Conservation (phyloP, 106 monocot species). For the Triglochin maritima region DNA sequence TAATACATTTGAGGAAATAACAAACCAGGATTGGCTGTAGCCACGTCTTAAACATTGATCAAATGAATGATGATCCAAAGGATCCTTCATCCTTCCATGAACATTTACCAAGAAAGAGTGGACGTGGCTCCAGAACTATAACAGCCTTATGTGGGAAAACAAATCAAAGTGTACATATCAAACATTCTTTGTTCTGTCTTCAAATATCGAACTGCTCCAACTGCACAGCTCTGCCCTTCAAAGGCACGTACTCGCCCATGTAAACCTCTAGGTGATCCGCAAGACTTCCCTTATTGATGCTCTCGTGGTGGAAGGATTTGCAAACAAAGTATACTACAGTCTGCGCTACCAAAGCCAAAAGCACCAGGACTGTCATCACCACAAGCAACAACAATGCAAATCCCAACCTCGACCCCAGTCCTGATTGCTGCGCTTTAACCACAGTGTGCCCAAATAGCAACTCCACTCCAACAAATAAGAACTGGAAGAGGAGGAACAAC, state of each 20-base stretch:
- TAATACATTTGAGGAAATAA: too few relatives aligned
- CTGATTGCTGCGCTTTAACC: conserved; percentile 12
- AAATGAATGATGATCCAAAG: too few relatives aligned
- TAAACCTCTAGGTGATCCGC: conserved; percentile 84
- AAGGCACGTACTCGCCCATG: conserved; percentile 71
- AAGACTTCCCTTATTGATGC: conserved; percentile 67
- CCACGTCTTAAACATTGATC: too few relatives aligned
- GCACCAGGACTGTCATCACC: conserved; percentile 25
- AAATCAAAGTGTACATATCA: too few relatives aligned
- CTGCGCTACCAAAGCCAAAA: conserved; percentile 64
- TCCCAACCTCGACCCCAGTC: conserved; percentile 7
- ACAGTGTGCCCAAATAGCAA: conserved; percentile 34
- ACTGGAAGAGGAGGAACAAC: conserved; percentile 45
- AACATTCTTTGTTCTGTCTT: neutral
- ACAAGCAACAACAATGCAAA: conserved; percentile 20
- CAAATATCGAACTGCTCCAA: conserved; percentile 49
- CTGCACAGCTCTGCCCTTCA: conserved; percentile 68
- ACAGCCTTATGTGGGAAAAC: too few relatives aligned
- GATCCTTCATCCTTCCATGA: too few relatives aligned
- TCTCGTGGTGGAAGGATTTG: conserved; percentile 90
- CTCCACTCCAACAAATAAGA: conserved; percentile 40
- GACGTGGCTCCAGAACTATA: too few relatives aligned
- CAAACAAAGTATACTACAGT: conserved; percentile 87
- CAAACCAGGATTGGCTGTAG: too few relatives aligned
- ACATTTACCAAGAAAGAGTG: too few relatives aligned